Evolutionary conservation across 371 early-diverging fungal species (phyloP).

Genomic region (Fennellomyces sp.): DNA sequence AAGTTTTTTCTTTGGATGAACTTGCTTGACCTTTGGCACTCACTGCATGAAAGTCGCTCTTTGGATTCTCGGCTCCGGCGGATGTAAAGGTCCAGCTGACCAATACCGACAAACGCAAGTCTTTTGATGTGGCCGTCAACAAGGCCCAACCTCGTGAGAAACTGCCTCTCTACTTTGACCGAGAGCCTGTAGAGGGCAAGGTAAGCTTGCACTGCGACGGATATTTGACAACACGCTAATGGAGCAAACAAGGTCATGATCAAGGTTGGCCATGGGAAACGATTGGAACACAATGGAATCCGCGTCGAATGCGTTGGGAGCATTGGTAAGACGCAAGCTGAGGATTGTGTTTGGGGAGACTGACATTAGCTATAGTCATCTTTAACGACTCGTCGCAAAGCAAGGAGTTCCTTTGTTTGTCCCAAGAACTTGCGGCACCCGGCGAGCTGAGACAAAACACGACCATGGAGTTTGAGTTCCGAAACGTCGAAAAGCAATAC

Average conservation of each 20-base stretch:
- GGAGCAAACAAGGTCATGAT: constrained; percentile 68
- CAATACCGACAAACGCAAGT: constrained; percentile 2
- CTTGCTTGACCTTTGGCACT: too few species aligned
- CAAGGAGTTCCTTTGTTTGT: constrained; percentile 89
- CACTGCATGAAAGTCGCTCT: constrained; percentile 7
- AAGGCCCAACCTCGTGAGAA: constrained; percentile 52
- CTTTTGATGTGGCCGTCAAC: background rate
- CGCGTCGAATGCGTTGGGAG: constrained; percentile 95
- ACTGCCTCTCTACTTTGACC: constrained; percentile 95
- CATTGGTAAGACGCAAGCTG: constrained; percentile 69
- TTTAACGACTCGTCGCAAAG: constrained; percentile 95
- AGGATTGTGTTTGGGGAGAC: background rate
- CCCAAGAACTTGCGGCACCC: constrained; percentile 90
- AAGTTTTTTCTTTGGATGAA: background rate
- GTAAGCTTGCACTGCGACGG: constrained; percentile 41
- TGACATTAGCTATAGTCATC: constrained; percentile 29
- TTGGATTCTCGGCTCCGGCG: constrained; percentile 6
- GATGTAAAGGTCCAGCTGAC: constrained; percentile 5
- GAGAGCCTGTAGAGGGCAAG: constrained; percentile 94
- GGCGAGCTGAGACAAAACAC: constrained; percentile 81
- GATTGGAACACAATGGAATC: constrained; percentile 95
- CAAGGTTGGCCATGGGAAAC: constrained; percentile 87
- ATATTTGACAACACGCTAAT: background rate
- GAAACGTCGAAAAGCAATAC: constrained; percentile 91
- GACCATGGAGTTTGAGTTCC: constrained; percentile 87